These are phyloP conservation scores for Penstemon davidsonii DNA, from an alignment of 257 asterid genomes.

Conservation along the genomic window DNA sequence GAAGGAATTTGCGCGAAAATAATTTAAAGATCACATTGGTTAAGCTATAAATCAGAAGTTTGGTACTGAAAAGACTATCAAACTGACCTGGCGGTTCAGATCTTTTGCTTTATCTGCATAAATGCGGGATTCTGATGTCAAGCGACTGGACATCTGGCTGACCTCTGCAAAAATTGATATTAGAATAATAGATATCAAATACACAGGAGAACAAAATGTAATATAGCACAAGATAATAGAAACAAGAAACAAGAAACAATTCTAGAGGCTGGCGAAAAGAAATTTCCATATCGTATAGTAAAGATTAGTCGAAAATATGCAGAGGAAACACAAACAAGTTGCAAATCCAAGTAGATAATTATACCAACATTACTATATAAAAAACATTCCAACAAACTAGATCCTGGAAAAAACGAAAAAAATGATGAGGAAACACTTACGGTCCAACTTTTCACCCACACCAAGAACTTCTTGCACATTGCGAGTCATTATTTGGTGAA, in stretches of 20 bases:
- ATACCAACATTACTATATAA: not conserved
- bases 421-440: conserved; percentile 49
- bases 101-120: conserved; percentile 92
- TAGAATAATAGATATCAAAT: conserved; percentile 19
- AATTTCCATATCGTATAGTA: not conserved
- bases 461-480: conserved; percentile 99
- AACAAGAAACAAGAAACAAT: no score
- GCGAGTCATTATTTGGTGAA: conserved; percentile 98
- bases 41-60: not conserved
- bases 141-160: conserved; percentile 88
- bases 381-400: not conserved
- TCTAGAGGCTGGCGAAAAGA: not conserved
- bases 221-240: not conserved
- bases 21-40: not conserved
- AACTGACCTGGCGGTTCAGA: conserved; percentile 86
- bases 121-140: conserved; percentile 86
- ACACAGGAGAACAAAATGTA: not conserved
- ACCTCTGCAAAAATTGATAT: conserved; percentile 55
- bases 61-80: conserved; percentile 6
- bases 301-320: not conserved
- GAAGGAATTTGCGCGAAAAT: not conserved
- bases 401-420: conserved; percentile 2
- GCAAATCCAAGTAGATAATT: not conserved
- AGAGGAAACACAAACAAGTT: not conserved
- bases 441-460: conserved; percentile 97